Evolutionary conservation across 2,329 filamentous ascomycete species (phyloP), one percentile per base, ranked within the genome.

Genomic region (Xylaria sp.): DNA sequence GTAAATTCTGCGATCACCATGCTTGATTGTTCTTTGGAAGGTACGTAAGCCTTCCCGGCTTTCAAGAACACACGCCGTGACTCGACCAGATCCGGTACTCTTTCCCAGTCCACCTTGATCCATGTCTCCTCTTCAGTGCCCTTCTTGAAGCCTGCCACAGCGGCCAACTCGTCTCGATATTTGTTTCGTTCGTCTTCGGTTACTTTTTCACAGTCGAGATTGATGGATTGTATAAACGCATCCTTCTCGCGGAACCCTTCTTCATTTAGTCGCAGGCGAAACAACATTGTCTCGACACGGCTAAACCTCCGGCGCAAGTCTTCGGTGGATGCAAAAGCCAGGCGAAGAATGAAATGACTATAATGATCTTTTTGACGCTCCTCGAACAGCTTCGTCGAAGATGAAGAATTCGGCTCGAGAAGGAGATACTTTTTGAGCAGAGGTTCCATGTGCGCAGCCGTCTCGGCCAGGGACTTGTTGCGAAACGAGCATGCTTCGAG

Each of bases 81-180:
- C 81, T 98, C 94, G 0, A 99, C 90, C 46, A 99, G 83, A 70
- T 98, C 95, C 0, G 95, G 94, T 0, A 99, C 96, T 41, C 90
- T 89, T 78, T 94, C 92, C 94, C 95, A 99, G 76, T 98, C 94
- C 0, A 98, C 94, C 82, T 98, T 98, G 85, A 97, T 97, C 91
- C 94, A 99, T 76, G 84, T 90, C 76, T 96, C 93, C 51, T 97
- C 93, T 18, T 97, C 94, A 6, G 85, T 73, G 56, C 51, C 78
- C 74, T 73, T 82, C 81, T 80, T 81, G 5, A 76, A 76, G 1
- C 78, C 78, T 10, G 78, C 71, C 63, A 84, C 83, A 2, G 88
- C 88, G 0, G 86, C 82, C 61, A 97, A 81, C 67, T 92, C 87
- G 0, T 88, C 83, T 0, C 85, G 84, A 63, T 94, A 82, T 69